Evolutionary conservation across 352 stramenopile species (phyloP).

Genomic region (Globisporangium perplexum): DNA sequence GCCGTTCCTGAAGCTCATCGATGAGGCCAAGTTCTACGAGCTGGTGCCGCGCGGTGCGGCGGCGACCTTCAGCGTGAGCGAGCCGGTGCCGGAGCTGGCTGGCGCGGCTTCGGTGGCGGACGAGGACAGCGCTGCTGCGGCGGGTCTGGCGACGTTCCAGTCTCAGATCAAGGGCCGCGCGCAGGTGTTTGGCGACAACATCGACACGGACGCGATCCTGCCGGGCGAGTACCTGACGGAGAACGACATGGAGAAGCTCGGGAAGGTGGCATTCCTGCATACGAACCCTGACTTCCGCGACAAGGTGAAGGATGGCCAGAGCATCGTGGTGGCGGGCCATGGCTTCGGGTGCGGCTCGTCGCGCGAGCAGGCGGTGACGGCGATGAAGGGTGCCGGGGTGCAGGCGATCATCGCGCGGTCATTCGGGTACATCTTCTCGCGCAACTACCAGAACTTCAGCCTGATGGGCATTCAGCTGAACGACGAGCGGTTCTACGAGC

Average conservation of each 20-base stretch:
- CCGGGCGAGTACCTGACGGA: conserved; percentile 73
- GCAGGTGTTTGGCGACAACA: conserved; percentile 86
- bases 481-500: conserved; percentile 79
- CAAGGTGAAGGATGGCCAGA: conserved; percentile 68
- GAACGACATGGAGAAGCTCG: conserved; percentile 81
- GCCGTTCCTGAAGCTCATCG: conserved; percentile 67
- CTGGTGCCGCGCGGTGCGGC: conserved; percentile 46
- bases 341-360: conserved; percentile 84
- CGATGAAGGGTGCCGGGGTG: conserved; percentile 74
- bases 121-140: conserved; percentile 56
- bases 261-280: conserved; percentile 78
- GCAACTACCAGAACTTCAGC: conserved; percentile 87
- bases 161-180: conserved; percentile 42
- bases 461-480: conserved; percentile 75
- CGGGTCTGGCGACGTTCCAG: conserved; percentile 17
- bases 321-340: conserved; percentile 71
- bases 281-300: conserved; percentile 84
- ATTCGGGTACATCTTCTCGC: conserved; percentile 86
- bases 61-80: conserved; percentile 36
- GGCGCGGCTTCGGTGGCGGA: conserved; percentile 27
- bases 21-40: conserved; percentile 57
- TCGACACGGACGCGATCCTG: conserved; percentile 81
- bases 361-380: conserved; percentile 78
- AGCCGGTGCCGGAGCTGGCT: conserved; percentile 51
- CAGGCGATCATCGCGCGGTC: conserved; percentile 79